Conservation (phyloP, 2,329 filamentous ascomycete genomes). For the Drechslera avenae region DNA sequence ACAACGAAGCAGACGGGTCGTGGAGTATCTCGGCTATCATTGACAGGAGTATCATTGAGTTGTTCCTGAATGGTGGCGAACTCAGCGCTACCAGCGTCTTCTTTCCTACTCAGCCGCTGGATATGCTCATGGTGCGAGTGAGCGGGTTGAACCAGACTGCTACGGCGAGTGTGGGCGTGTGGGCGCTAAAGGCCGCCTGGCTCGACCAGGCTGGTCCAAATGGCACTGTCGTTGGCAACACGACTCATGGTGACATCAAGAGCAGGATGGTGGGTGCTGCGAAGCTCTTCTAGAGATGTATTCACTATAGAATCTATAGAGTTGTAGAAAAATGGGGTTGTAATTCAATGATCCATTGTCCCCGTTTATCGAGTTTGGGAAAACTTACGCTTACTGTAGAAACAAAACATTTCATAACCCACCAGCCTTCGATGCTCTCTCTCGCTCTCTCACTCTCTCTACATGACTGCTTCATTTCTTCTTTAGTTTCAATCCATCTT, state of each 20-base stretch:
- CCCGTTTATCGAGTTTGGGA: too few relatives aligned
- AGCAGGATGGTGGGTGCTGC: not conserved
- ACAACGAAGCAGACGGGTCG: constrained; percentile 31
- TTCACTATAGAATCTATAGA: too few relatives aligned
- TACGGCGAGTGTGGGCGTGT: constrained; percentile 48
- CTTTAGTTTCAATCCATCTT: too few relatives aligned
- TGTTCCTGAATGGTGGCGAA: constrained; percentile 60
- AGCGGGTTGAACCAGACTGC: constrained; percentile 43
- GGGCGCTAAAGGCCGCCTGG: constrained; percentile 49
- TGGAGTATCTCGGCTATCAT: constrained; percentile 57
- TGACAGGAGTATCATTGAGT: constrained; percentile 61
- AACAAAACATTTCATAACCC: too few relatives aligned
- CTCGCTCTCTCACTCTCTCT: too few relatives aligned
- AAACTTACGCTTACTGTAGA: too few relatives aligned
- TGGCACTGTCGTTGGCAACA: constrained; percentile 45
- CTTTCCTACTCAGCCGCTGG: constrained; percentile 54
- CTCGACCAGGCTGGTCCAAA: constrained; percentile 33
- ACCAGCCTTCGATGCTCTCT: too few relatives aligned
- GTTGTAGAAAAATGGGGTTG: too few relatives aligned
- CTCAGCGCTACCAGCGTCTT: constrained; percentile 58
- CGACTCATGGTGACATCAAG: constrained; percentile 20
- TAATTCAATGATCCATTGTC: too few relatives aligned
- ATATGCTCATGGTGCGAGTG: constrained; percentile 42
- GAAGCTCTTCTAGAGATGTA: constrained; percentile 11
- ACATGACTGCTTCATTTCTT: too few relatives aligned